Conservation (phyloP, 768 basidiomycete species). For the Austroboletus festivus region DNA sequence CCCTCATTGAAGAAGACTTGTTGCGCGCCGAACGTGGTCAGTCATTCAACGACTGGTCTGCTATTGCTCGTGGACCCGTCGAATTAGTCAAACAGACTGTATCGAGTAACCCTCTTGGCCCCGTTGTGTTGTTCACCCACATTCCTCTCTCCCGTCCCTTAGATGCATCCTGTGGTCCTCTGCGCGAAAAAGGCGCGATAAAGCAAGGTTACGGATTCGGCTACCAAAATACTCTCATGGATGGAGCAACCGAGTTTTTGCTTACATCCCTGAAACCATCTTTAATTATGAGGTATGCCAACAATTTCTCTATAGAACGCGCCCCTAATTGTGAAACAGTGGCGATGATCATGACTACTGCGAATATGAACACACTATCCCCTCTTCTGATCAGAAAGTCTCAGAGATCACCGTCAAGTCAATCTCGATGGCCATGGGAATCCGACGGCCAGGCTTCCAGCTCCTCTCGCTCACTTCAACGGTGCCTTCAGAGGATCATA, state of each 20-base stretch:
- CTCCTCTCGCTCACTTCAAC: slow-evolving; percentile 69
- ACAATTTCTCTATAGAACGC: neutral
- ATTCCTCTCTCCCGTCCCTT: slow-evolving; percentile 83
- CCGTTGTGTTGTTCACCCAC: slow-evolving; percentile 77
- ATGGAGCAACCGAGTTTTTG: slow-evolving; percentile 62
- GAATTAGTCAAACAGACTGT: slow-evolving; percentile 50
- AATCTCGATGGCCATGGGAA: slow-evolving; percentile 86
- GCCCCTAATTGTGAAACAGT: slow-evolving; percentile 36
- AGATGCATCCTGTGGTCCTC: slow-evolving; percentile 67
- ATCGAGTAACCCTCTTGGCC: slow-evolving; percentile 31
- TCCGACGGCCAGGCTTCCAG: slow-evolving; percentile 84
- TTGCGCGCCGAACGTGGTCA: slow-evolving; percentile 42
- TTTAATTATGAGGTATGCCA: slow-evolving; percentile 67
- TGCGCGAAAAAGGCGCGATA: slow-evolving; percentile 73
- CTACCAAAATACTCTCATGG: slow-evolving; percentile 81
- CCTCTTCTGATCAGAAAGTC: slow-evolving; percentile 28
- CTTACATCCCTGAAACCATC: slow-evolving; percentile 62
- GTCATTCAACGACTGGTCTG: slow-evolving; percentile 46
- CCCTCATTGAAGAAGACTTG: slow-evolving; percentile 71
- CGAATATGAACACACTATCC: slow-evolving; percentile 57
- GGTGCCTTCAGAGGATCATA: slow-evolving; percentile 21
- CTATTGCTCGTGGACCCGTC: slow-evolving; percentile 46
- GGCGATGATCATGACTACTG: slow-evolving; percentile 98
- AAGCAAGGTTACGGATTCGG: slow-evolving; percentile 72
- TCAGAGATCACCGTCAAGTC: slow-evolving; percentile 87